Percentiles rank a stretch among this genome's conserved stretches.
These are phyloP conservation scores for Phytophthora boehmeriae DNA, from an alignment of 352 stramenopile genomes.

Conservation along the genomic window DNA sequence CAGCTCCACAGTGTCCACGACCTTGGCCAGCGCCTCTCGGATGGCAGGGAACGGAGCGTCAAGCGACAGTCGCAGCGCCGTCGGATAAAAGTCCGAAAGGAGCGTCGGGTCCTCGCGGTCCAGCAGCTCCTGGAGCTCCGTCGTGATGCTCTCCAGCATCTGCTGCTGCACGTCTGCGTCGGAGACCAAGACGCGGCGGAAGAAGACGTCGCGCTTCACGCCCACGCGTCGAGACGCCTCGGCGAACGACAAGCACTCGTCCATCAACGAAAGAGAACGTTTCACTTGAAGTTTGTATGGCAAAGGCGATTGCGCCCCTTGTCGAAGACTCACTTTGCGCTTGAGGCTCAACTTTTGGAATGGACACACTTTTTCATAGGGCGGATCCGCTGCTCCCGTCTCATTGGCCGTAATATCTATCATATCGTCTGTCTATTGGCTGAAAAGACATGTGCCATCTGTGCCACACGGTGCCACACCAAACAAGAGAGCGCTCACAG, in stretches of 20 bases:
- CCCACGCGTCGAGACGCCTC: constrained; percentile 58
- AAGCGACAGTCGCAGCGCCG: constrained; percentile 61
- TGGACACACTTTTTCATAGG: constrained; percentile 40
- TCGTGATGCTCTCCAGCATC: constrained; percentile 56
- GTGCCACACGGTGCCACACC: not conserved
- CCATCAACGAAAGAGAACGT: constrained; percentile 9
- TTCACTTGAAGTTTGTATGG: constrained; percentile 40
- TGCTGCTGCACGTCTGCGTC: constrained; percentile 65
- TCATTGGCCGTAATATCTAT: too few relatives aligned
- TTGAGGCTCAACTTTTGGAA: constrained; percentile 46
- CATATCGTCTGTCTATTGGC: too few relatives aligned
- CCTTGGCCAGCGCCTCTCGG: constrained; percentile 52
- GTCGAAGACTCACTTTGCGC: constrained; percentile 5
- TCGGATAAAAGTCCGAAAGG: constrained; percentile 74
- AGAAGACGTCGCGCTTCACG: constrained; percentile 83
- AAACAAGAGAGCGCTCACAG: not conserved
- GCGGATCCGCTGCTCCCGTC: too few relatives aligned
- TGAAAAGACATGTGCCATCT: not conserved
- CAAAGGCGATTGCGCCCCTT: not conserved
- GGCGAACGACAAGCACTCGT: constrained; percentile 38
- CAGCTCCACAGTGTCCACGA: constrained; percentile 52
- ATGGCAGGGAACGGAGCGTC: constrained; percentile 75
- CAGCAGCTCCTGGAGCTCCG: constrained; percentile 66
- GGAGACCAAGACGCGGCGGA: constrained; percentile 74
- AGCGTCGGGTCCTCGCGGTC: constrained; percentile 41